phyloP scores from a whole-genome alignment of 2,329 filamentous ascomycete genomes.

The Trichoderma oligosporum region DNA sequence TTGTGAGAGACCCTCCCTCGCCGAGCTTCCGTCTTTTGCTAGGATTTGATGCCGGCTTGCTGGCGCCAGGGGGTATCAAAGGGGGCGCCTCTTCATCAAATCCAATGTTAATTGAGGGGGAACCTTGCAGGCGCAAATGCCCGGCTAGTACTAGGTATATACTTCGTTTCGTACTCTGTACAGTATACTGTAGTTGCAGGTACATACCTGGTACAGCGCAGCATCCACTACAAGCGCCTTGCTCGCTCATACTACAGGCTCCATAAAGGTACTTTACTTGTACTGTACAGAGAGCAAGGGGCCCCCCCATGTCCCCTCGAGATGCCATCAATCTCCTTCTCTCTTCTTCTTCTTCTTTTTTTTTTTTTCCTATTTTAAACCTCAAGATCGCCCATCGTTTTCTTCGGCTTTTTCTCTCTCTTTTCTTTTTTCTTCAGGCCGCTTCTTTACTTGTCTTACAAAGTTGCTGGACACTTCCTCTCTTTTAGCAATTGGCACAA shows the following conservation, averaged over 20 bases:
- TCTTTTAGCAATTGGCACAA: constrained; percentile 28
- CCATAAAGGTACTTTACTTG: too few relatives aligned
- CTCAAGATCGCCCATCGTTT: constrained; percentile 10
- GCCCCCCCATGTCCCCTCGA: too few relatives aligned
- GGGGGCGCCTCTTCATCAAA: too few relatives aligned
- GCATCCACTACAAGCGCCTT: too few relatives aligned
- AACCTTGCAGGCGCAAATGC: not conserved
- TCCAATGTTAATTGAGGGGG: not conserved
- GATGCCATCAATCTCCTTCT: constrained; percentile 3
- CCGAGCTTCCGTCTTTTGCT: not conserved
- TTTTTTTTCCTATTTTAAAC: constrained; percentile 13
- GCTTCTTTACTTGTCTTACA: constrained; percentile 21
- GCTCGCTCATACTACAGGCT: not conserved
- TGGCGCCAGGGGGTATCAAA: constrained; percentile 11
- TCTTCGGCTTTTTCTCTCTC: constrained; percentile 21
- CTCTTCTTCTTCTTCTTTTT: not conserved
- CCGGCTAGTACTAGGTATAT: not conserved
- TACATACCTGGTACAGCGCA: too few relatives aligned
- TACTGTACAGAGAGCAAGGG: too few relatives aligned
- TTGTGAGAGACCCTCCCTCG: too few relatives aligned
- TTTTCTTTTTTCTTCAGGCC: constrained; percentile 21
- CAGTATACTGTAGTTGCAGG: too few relatives aligned
- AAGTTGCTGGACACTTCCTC: constrained; percentile 36
- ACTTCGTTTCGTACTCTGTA: not conserved
- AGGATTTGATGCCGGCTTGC: not conserved